These are phyloP conservation scores for Pichia manshurica DNA, from an alignment of 805 yeast genomes.

Conservation along the genomic window DNA sequence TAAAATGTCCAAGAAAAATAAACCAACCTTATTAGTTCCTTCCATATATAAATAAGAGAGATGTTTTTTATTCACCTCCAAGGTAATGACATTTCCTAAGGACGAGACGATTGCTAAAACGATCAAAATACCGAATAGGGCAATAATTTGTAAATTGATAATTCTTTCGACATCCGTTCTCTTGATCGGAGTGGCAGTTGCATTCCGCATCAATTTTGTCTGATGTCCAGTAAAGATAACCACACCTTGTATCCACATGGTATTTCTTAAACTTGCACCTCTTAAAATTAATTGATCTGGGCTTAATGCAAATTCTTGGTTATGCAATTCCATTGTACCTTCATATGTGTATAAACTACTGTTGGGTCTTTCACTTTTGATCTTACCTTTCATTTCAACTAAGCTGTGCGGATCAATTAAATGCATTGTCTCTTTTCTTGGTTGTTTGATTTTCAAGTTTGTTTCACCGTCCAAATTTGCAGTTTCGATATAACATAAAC, in stretches of 20 bases:
- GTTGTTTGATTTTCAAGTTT: constrained; percentile 89
- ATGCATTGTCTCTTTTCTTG: constrained; percentile 69
- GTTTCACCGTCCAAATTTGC: constrained; percentile 98
- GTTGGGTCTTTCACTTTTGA: constrained; percentile 88
- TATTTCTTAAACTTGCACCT: constrained; percentile 93
- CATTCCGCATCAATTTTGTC: constrained; percentile 96
- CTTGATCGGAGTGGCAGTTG: constrained; percentile 97
- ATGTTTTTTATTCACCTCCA: constrained; percentile 44
- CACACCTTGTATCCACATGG: constrained; percentile 91
- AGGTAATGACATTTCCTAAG: constrained; percentile 77
- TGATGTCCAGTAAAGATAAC: constrained; percentile 98
- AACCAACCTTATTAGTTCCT: constrained; percentile 58
- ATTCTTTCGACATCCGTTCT: constrained; percentile 95
- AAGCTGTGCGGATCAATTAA: constrained; percentile 62
- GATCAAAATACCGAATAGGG: constrained; percentile 75
- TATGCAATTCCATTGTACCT: constrained; percentile 67
- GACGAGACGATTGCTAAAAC: constrained; percentile 74
- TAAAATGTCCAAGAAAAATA: constrained; percentile 80
- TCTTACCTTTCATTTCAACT: constrained; percentile 47
- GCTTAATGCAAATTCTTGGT: constrained; percentile 58
- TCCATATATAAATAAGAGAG: constrained; percentile 63
- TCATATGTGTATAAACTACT: constrained; percentile 92
- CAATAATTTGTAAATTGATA: constrained; percentile 87
- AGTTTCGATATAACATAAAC: constrained; percentile 94
- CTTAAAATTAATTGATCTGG: constrained; percentile 91